A percentile compares a stretch with the other conserved stretches of the same genome.
These are phyloP conservation scores for Xylaria intraflava DNA, from an alignment of 495 filamentous ascomycete genomes.

Conservation along the genomic window DNA sequence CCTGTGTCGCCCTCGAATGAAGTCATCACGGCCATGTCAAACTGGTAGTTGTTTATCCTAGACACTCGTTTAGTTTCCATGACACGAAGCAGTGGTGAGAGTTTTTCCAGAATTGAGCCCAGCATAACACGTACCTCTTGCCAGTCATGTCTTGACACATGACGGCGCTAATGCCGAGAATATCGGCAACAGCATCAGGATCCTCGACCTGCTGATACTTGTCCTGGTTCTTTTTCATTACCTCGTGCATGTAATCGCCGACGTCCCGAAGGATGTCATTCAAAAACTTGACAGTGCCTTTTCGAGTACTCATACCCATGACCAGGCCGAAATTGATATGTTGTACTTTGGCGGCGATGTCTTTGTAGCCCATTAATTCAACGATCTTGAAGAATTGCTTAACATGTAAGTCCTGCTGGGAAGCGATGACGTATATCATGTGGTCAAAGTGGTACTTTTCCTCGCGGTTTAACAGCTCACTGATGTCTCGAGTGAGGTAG, in stretches of 20 bases:
- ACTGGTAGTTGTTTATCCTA: conserved; percentile 58
- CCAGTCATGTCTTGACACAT: conserved; percentile 63
- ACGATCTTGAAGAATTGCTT: conserved; percentile 61
- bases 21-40: conserved; percentile 59
- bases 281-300: conserved; percentile 46
- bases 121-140: conserved; percentile 42
- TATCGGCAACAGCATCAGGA: conserved; percentile 49
- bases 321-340: conserved; percentile 61
- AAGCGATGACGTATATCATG: conserved; percentile 64
- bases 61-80: neutral
- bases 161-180: conserved; percentile 54
- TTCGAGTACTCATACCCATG: conserved; percentile 57
- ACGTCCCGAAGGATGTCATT: conserved; percentile 58
- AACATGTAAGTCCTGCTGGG: conserved; percentile 54
- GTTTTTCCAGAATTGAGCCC: too few species aligned
- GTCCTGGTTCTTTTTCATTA: conserved; percentile 54
- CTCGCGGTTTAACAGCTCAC: conserved; percentile 52
- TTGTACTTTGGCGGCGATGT: conserved; percentile 49
- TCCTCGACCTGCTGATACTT: conserved; percentile 56
- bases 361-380: conserved; percentile 51
- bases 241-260: conserved; percentile 58
- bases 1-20: conserved; percentile 67
- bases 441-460: conserved; percentile 61
- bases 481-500: conserved; percentile 61
- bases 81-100: neutral